A percentile compares a stretch with the other conserved stretches of the same genome.
phyloP scores from a whole-genome alignment of 345 rosid genomes.

The Eucalyptus brandiana region DNA sequence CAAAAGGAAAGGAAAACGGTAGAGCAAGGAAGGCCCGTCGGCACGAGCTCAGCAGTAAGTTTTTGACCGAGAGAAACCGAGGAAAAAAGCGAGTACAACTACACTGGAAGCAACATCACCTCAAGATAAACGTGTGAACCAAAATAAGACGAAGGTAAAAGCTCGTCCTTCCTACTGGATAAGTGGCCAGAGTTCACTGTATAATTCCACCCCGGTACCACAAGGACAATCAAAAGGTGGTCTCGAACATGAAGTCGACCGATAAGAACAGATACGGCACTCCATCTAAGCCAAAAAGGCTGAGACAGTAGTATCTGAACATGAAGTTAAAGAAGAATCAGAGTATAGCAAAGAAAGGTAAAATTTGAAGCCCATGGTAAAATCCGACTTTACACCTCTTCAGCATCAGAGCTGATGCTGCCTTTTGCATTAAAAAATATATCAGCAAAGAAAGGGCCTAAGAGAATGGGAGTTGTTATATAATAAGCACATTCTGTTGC shows the following conservation, averaged over 20 bases:
- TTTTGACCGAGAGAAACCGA: background rate
- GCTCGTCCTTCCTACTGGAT: background rate
- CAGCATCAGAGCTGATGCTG: background rate
- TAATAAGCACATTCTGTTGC: background rate
- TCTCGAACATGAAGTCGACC: background rate
- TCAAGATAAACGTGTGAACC: background rate
- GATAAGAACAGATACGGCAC: background rate
- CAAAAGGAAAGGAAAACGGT: background rate
- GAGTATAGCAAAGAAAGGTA: background rate
- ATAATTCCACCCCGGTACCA: background rate
- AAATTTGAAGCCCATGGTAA: background rate
- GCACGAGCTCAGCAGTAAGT: background rate
- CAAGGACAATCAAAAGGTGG: background rate
- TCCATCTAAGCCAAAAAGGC: background rate
- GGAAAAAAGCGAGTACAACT: background rate
- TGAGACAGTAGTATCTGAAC: background rate
- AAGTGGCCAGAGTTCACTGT: background rate
- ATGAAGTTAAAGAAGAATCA: background rate
- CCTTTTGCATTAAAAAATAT: background rate
- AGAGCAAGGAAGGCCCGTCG: background rate
- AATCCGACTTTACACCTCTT: background rate
- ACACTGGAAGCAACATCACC: background rate
- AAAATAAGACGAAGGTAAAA: background rate
- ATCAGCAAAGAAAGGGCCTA: background rate
- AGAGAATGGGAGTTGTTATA: background rate